Evolutionary conservation across 345 rosid genomes (phyloP).

Genomic region (Kandelia obovata): DNA sequence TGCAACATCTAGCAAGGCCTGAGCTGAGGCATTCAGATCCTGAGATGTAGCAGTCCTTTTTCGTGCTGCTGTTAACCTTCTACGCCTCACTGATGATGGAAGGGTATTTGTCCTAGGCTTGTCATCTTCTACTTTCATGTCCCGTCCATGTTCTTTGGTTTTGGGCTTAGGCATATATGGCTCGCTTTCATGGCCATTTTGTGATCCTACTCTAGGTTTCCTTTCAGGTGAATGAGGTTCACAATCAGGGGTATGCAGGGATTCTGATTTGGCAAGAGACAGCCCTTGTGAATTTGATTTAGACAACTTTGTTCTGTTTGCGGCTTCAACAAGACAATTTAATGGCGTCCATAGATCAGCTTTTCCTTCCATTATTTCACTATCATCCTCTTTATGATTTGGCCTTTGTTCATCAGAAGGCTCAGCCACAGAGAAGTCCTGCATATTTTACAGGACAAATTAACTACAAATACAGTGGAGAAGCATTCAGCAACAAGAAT

Average conservation of each 20-base stretch:
- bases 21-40: constrained; percentile 52
- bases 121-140: constrained; percentile 45
- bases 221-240: constrained; percentile 32
- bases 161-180: constrained; percentile 37
- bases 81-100: constrained; percentile 50
- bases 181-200: constrained; percentile 27
- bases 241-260: constrained; percentile 37
- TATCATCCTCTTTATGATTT: constrained; percentile 35
- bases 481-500: neutral
- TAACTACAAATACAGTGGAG: constrained; percentile 4
- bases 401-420: constrained; percentile 33
- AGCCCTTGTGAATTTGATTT: constrained; percentile 56
- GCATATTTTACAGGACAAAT: constrained; percentile 21
- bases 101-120: constrained; percentile 43
- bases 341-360: constrained; percentile 84
- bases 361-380: constrained; percentile 59
- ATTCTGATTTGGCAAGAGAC: constrained; percentile 33
- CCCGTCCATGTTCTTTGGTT: constrained; percentile 53
- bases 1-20: constrained; percentile 48
- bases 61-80: constrained; percentile 58
- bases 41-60: constrained; percentile 47
- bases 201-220: constrained; percentile 33
- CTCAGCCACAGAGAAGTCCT: constrained; percentile 61
- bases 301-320: constrained; percentile 72
- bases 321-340: constrained; percentile 90